These are phyloP conservation scores for Nemania abortiva DNA, from an alignment of 2,329 filamentous ascomycete species.

Conservation along the genomic window DNA sequence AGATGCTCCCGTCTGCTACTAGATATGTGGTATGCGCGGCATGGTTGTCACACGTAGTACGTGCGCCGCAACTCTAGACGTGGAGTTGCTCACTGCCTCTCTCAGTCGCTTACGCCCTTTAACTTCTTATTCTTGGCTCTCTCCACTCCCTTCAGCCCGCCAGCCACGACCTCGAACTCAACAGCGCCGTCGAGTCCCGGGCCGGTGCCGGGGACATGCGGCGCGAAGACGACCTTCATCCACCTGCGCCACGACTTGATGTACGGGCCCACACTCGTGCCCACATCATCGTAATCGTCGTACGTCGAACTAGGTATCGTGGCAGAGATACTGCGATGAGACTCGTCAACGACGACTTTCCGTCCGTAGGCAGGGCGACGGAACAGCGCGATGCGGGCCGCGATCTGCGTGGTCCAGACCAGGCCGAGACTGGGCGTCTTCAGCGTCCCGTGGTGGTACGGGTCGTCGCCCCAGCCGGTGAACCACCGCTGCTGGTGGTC, in stretches of 20 bases:
- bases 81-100: not conserved
- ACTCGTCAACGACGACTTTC: slow-evolving; percentile 50
- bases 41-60: not conserved
- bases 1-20: not conserved
- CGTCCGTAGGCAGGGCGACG: slow-evolving; percentile 66
- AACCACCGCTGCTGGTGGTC: slow-evolving; percentile 96
- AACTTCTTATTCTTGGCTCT: slow-evolving; percentile 41
- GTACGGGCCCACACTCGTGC: slow-evolving; percentile 55
- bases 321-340: slow-evolving; percentile 39
- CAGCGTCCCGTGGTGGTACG: slow-evolving; percentile 56
- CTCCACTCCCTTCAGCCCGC: slow-evolving; percentile 64
- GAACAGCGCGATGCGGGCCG: slow-evolving; percentile 83
- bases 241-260: slow-evolving; percentile 76
- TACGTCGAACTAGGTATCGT: slow-evolving; percentile 36
- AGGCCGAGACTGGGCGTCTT: slow-evolving; percentile 91
- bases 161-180: slow-evolving; percentile 81
- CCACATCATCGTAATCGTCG: slow-evolving; percentile 54
- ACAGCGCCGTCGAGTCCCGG: slow-evolving; percentile 64
- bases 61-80: not conserved
- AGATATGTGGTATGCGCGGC: not conserved
- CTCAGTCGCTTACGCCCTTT: slow-evolving; percentile 16
- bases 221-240: slow-evolving; percentile 91
- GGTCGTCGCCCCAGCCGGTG: slow-evolving; percentile 89
- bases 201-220: slow-evolving; percentile 72
- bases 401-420: slow-evolving; percentile 91